Evolutionary conservation across 495 filamentous ascomycete genomes (phyloP).

Genomic region (Neurospora intermedia): DNA sequence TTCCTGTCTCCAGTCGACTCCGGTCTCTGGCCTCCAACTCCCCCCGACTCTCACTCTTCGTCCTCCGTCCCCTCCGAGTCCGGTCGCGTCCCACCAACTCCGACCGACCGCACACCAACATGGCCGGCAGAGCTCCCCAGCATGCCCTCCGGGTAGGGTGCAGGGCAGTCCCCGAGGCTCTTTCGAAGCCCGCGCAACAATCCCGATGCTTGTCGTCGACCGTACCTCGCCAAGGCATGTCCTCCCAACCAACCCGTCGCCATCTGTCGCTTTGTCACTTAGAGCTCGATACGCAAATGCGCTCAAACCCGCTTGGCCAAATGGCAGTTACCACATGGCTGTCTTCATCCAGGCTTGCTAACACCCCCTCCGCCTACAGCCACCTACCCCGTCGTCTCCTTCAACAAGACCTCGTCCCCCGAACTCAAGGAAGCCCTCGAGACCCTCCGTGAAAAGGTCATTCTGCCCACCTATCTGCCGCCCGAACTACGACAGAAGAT

Average conservation of each 20-base stretch:
- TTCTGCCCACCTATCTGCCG: conserved; percentile 54
- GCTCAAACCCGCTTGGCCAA: background rate
- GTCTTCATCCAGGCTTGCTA: background rate
- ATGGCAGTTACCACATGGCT: background rate
- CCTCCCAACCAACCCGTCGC: background rate
- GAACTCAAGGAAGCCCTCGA: conserved; percentile 32
- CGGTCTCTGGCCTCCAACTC: background rate
- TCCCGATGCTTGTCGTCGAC: conserved; percentile 16
- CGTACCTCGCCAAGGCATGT: conserved; percentile 11
- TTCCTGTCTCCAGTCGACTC: background rate
- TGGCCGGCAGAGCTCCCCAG: conserved; percentile 10
- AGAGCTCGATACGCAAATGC: background rate
- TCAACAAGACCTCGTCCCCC: conserved; percentile 22
- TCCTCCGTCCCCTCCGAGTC: background rate
- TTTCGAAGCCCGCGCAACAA: conserved; percentile 1
- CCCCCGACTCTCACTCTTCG: background rate
- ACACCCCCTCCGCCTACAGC: conserved; percentile 1
- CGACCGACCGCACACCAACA: conserved; percentile 2
- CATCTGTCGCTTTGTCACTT: background rate
- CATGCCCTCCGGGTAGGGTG: conserved; percentile 13
- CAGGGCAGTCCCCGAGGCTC: conserved; percentile 6
- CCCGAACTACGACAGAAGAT: conserved; percentile 43
- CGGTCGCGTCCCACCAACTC: background rate
- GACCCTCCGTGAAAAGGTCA: conserved; percentile 49
- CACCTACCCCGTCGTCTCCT: conserved; percentile 14